Conservation (phyloP, 192 early-diverging fungal genomes). For the Coemansia nantahalensis region DNA sequence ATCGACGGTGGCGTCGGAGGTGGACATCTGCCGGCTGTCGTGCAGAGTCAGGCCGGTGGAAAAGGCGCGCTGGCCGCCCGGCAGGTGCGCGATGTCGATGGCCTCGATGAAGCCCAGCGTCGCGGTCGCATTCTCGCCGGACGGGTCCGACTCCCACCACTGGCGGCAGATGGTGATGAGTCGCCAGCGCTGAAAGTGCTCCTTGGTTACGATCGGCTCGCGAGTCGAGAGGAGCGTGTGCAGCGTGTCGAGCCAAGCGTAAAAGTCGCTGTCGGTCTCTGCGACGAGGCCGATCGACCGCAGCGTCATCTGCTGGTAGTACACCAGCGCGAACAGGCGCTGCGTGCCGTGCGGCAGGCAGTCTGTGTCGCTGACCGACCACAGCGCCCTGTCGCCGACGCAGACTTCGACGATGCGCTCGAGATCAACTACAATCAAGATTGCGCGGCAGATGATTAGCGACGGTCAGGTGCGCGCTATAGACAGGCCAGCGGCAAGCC, state of each 20-base stretch:
- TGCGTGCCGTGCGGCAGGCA: conserved; percentile 40
- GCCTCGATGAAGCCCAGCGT: conserved; percentile 29
- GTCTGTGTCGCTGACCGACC: conserved; percentile 41
- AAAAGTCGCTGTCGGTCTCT: conserved; percentile 27
- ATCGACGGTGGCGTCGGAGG: neutral
- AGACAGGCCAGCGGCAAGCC: no score
- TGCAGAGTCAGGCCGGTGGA: neutral
- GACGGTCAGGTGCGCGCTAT: no score
- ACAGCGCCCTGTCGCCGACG: conserved; percentile 43
- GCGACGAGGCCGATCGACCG: conserved; percentile 45
- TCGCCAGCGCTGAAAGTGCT: conserved; percentile 41
- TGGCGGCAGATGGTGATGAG: conserved; percentile 40
- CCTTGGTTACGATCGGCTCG: conserved; percentile 25
- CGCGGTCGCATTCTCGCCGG: conserved; percentile 42
- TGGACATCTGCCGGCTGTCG: no score
- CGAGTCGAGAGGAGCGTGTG: conserved; percentile 27
- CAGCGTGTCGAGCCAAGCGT: conserved; percentile 46
- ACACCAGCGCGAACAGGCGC: conserved; percentile 48
- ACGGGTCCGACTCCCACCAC: conserved; percentile 44
- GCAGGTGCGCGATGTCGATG: neutral
- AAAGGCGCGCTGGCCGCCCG: neutral
- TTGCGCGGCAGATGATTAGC: no score
- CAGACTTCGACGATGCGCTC: conserved; percentile 52
- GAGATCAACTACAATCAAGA: conserved; percentile 37
- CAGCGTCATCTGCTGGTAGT: conserved; percentile 33